These are phyloP conservation scores for Trametes hirsuta DNA, from an alignment of 1,284 basidiomycete species.

Conservation along the genomic window DNA sequence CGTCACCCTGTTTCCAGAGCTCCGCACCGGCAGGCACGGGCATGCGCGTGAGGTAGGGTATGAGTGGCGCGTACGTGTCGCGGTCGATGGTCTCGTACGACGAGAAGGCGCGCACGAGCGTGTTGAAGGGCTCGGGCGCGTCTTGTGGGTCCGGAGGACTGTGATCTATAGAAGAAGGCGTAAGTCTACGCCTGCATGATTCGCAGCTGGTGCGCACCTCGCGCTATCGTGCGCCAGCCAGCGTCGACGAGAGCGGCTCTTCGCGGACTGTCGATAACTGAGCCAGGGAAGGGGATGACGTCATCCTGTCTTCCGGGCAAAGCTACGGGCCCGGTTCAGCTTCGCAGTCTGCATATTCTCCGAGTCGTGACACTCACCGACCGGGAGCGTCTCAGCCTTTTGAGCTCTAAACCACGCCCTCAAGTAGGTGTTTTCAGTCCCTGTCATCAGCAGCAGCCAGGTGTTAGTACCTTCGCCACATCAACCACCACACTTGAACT, in stretches of 20 bases:
- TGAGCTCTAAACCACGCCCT: constrained; percentile 73
- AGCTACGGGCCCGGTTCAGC: constrained; percentile 38
- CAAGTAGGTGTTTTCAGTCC: constrained; percentile 90
- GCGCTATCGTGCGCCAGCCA: constrained; percentile 70
- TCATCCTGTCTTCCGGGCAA: constrained; percentile 60
- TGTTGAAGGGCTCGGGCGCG: constrained; percentile 58
- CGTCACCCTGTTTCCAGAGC: constrained; percentile 79
- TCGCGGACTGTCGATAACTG: constrained; percentile 75
- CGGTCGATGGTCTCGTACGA: constrained; percentile 60
- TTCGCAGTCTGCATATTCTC: no score
- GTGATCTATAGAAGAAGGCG: constrained; percentile 22
- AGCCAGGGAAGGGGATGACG: constrained; percentile 54
- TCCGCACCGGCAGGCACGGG: constrained; percentile 60
- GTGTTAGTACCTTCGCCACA: neutral
- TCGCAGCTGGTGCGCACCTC: constrained; percentile 43
- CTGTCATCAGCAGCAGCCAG: no score
- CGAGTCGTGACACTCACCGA: constrained; percentile 31
- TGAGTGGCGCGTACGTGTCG: constrained; percentile 58
- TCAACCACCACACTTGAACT: constrained; percentile 32
- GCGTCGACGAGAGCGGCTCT: constrained; percentile 77
- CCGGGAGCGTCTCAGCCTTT: constrained; percentile 51
- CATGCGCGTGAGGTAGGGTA: constrained; percentile 73
- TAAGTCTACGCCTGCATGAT: neutral
- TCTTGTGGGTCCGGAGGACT: constrained; percentile 27
- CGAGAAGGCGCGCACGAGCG: constrained; percentile 78